Evolutionary conservation across 2,329 filamentous ascomycete species (phyloP), one percentile per base, ranked within the genome.

Genomic region (Colletotrichum incanum): DNA sequence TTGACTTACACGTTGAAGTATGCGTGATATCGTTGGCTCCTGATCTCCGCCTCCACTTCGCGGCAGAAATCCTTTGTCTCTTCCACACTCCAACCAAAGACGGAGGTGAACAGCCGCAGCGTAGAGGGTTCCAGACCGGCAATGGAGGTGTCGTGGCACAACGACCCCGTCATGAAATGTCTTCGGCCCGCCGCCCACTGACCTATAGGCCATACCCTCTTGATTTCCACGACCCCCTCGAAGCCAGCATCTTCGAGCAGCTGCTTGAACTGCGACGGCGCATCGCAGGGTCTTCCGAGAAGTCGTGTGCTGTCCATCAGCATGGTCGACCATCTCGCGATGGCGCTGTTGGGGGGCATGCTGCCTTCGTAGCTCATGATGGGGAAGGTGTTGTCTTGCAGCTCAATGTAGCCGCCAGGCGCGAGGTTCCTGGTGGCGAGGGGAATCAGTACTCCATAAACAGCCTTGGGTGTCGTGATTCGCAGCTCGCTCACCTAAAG

Each of bases 241-340:
- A 91, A 91, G 1, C 89, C 89, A 0, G 85, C 86, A n/a, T 86
- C 85, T 16, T 81, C 78, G 76, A 90, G 82, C 64, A 84, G 82
- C 49, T 81, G 77, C 3, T 68, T 68, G 60, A 67, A 71, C 1
- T 82, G 71, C n/a, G 67, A 54, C 8, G 67, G 61, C n/a, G 31
- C 23, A 14, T 45, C 37, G 67, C 56, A 39, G 11, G 61, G 63
- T 3, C 67, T 34, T 3, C 62, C 62, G 28, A 70, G 75, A 73
- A 0, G 77, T 4, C 77, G 76, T 1, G 79, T 79, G 3, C 79
- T 77, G 58, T 83, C 75, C 0, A 82, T 72, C 49, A 83, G 79
- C 1, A 77, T 41, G n/a, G 74, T 60, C 0, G 76, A 78, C 80
- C 80, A 83, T 31, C 76, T 65, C 2, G 78, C 65, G 4, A 83